phyloP scores from a whole-genome alignment of 1,284 basidiomycete genomes.

The Ganoderma multipileum region DNA sequence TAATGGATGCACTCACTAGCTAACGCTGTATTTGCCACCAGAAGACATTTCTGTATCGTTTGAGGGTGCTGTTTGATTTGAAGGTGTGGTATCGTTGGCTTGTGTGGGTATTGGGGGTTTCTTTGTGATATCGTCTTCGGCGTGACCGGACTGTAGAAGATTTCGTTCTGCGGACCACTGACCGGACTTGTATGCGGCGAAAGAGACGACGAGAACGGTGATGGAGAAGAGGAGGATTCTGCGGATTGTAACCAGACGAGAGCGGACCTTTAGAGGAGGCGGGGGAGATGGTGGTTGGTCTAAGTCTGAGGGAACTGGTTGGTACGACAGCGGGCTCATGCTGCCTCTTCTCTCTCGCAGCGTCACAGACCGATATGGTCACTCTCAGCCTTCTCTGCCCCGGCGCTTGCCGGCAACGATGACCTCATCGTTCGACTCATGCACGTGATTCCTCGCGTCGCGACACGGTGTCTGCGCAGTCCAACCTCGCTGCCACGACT shows the following conservation, averaged over 20 bases:
- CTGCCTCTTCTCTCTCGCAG: slow-evolving; percentile 11
- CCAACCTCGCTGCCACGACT: background rate
- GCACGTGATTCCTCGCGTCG: slow-evolving; percentile 29
- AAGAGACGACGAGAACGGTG: slow-evolving; percentile 45
- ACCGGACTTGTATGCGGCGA: slow-evolving; percentile 53
- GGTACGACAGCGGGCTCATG: slow-evolving; percentile 34
- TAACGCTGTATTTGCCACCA: slow-evolving; percentile 73
- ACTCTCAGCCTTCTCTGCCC: slow-evolving; percentile 9
- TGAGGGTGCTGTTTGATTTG: slow-evolving; percentile 17
- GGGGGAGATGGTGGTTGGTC: slow-evolving; percentile 20
- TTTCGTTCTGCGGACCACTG: slow-evolving; percentile 46
- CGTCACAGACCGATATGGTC: slow-evolving; percentile 17
- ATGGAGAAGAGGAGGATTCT: slow-evolving; percentile 40
- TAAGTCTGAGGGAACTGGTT: slow-evolving; percentile 38
- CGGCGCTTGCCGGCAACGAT: slow-evolving; percentile 23
- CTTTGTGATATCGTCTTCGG: slow-evolving; percentile 25
- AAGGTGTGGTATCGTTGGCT: slow-evolving; percentile 25
- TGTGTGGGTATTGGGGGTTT: slow-evolving; percentile 20
- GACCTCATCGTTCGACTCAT: slow-evolving; percentile 22
- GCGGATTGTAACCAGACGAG: slow-evolving; percentile 26
- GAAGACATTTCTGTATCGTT: slow-evolving; percentile 39
- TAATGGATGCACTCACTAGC: slow-evolving; percentile 64
- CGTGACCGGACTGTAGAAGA: slow-evolving; percentile 19
- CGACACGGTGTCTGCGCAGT: slow-evolving; percentile 10
- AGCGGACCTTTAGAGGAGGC: slow-evolving; percentile 19